These are phyloP conservation scores for Plasmodium inui DNA, from an alignment of 169 alveolate genomes.

Conservation along the genomic window DNA sequence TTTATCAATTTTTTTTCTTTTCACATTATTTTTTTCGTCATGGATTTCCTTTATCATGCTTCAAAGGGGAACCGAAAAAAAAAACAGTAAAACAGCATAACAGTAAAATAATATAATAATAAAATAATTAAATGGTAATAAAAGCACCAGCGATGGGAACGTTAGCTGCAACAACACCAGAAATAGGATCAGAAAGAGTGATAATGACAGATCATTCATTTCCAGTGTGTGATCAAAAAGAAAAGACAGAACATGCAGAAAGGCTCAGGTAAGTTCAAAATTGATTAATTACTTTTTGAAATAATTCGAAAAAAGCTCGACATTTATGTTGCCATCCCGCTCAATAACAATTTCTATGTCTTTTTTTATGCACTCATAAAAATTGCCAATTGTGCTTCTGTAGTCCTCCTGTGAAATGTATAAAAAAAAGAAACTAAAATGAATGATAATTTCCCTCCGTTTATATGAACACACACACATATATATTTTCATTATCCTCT, in stretches of 20 bases:
- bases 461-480: neutral
- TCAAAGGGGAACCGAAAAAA: neutral
- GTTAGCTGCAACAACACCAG: neutral
- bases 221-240: neutral
- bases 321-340: constrained; percentile 17
- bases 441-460: neutral
- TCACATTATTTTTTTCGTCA: constrained; percentile 27
- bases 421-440: neutral
- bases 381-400: constrained; percentile 27
- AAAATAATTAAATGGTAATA: neutral
- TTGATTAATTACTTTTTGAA: constrained; percentile 39
- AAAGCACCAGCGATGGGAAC: neutral
- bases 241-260: constrained; percentile 8
- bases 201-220: neutral
- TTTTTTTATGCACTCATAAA: constrained; percentile 60
- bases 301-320: constrained; percentile 42
- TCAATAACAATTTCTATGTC: constrained; percentile 51
- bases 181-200: neutral
- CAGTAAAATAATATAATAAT: neutral
- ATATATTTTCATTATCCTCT: neutral
- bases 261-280: neutral
- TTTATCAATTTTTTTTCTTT: constrained; percentile 72
- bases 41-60: constrained; percentile 62
- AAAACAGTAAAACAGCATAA: neutral
- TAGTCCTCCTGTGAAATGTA: constrained; percentile 56